Conservation (phyloP, 192 early-diverging fungal species). For the Backusella circina region DNA sequence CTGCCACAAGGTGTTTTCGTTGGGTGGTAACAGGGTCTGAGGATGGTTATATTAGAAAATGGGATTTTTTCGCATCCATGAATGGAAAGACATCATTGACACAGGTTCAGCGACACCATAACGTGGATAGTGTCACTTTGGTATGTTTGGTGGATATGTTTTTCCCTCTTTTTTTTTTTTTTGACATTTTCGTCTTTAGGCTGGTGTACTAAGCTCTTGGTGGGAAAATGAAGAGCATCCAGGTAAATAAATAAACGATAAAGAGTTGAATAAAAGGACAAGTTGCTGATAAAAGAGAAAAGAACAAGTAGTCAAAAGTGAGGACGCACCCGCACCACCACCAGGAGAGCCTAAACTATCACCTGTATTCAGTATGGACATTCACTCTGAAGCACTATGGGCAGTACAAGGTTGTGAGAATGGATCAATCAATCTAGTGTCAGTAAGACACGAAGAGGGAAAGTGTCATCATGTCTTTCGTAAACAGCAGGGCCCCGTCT, state of each 20-base stretch:
- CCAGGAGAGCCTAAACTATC: constrained; percentile 64
- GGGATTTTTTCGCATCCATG: constrained; percentile 85
- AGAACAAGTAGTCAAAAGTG: constrained; percentile 15
- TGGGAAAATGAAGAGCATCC: constrained; percentile 85
- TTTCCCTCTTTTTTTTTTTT: no score
- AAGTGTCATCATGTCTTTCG: constrained; percentile 77
- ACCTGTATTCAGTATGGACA: constrained; percentile 87
- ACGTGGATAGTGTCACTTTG: constrained; percentile 84
- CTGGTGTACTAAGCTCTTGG: constrained; percentile 69
- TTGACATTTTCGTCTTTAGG: constrained; percentile 36
- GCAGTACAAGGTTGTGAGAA: constrained; percentile 75
- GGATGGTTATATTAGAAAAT: constrained; percentile 95
- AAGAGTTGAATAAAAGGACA: not conserved
- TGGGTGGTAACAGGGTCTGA: constrained; percentile 86
- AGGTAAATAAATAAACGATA: constrained; percentile 12
- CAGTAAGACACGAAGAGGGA: constrained; percentile 93
- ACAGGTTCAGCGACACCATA: constrained; percentile 78
- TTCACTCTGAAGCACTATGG: constrained; percentile 92
- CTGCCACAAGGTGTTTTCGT: constrained; percentile 66
- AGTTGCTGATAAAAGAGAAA: not conserved
- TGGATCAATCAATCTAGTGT: constrained; percentile 83
- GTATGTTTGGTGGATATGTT: constrained; percentile 23
- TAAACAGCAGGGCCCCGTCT: constrained; percentile 82
- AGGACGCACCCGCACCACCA: not conserved
- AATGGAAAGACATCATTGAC: constrained; percentile 81